Evolutionary conservation across 2,329 filamentous ascomycete genomes (phyloP).

Genomic region (Verticillium alfalfae): DNA sequence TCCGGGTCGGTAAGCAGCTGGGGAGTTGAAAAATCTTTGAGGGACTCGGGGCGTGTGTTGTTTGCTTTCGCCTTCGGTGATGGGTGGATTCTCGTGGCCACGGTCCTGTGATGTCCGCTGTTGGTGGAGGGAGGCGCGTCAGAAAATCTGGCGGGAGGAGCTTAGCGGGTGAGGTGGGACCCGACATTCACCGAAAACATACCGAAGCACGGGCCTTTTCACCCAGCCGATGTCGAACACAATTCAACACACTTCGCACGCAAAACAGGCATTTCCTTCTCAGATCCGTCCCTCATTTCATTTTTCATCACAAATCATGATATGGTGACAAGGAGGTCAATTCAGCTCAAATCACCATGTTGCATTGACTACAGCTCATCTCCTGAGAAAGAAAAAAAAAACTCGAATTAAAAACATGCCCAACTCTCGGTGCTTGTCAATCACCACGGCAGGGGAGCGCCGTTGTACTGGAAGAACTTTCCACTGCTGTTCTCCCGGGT

Average conservation of each 20-base stretch:
- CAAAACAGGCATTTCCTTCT: too few species aligned
- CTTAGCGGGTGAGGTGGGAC: background rate
- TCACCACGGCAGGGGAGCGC: conserved; percentile 7
- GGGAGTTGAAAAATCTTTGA: too few species aligned
- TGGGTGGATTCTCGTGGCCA: background rate
- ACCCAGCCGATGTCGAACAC: too few species aligned
- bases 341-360: too few species aligned
- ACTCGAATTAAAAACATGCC: too few species aligned
- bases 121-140: background rate
- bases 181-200: background rate
- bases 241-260: too few species aligned
- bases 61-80: background rate
- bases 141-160: background rate
- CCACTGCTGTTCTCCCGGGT: conserved; percentile 4
- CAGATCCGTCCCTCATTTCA: too few species aligned
- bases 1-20: too few species aligned
- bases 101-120: background rate
- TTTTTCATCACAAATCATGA: too few species aligned
- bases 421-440: background rate
- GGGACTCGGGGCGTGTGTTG: background rate
- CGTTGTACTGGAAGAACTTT: conserved; percentile 8
- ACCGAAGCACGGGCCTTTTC: background rate
- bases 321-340: too few species aligned
- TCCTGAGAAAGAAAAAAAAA: background rate
- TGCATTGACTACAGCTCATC: too few species aligned